Percentiles rank a stretch among this genome's conserved stretches.
These are phyloP conservation scores for Vitis vinifera DNA, from an alignment of 164 flowering plant species.

Conservation along the genomic window ASM3070453v1 NC_081808.1:20914001-20914500, in stretches of 20 bases:
- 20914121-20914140: background rate
- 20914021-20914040: conserved; percentile 30
- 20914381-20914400: too few species aligned
- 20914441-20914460: background rate
- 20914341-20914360: too few species aligned
- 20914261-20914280: conserved; percentile 3
- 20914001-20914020: conserved; percentile 27
- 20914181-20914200: conserved; percentile 6
- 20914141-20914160: too few species aligned
- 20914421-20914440: background rate
- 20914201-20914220: conserved; percentile 9
- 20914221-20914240: conserved; percentile 30
- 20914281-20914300: too few species aligned
- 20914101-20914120: background rate
- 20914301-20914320: too few species aligned
- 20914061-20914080: conserved; percentile 16
- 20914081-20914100: background rate
- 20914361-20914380: too few species aligned
- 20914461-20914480: background rate
- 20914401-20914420: too few species aligned
- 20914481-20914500: too few species aligned
- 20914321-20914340: too few species aligned
- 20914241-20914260: conserved; percentile 15
- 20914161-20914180: background rate
- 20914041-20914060: conserved; percentile 21